Conservation (phyloP, 202 grass and related monocot genomes). For the Cymbopogon flexuosus region DNA sequence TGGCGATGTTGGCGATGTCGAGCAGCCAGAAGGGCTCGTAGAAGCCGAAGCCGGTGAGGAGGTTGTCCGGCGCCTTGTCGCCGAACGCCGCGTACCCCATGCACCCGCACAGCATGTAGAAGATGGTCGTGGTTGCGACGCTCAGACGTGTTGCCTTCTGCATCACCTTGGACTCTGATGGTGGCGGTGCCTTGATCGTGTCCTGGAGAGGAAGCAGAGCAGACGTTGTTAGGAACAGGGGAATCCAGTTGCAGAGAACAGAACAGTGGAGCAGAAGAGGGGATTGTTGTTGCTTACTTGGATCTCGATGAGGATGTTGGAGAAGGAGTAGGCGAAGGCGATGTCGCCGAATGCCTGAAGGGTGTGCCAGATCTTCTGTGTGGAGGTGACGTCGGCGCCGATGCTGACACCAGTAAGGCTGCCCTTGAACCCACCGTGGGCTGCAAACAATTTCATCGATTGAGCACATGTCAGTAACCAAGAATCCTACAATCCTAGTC, state of each 20-base stretch:
- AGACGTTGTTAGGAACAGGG: background rate
- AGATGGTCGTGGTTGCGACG: conserved; percentile 53
- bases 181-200: conserved; percentile 67
- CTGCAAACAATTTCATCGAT: conserved; percentile 19
- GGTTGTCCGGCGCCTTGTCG: conserved; percentile 62
- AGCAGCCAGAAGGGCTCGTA: conserved; percentile 91
- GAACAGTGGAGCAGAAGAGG: background rate
- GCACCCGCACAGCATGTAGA: conserved; percentile 95
- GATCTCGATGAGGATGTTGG: conserved; percentile 85
- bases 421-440: conserved; percentile 53
- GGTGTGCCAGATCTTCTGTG: conserved; percentile 63
- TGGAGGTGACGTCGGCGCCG: conserved; percentile 36
- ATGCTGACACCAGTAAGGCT: conserved; percentile 79
- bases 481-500: background rate
- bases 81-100: conserved; percentile 91
- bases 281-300: conserved; percentile 35
- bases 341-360: conserved; percentile 87
- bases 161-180: conserved; percentile 88
- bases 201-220: conserved; percentile 29
- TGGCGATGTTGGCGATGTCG: conserved; percentile 77
- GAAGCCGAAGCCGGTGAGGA: conserved; percentile 88
- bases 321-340: conserved; percentile 85
- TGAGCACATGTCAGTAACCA: background rate
- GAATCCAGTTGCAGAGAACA: background rate
- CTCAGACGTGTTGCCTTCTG: conserved; percentile 55